These are phyloP conservation scores for Verbascum thapsus DNA, from an alignment of 257 asterid species.

Conservation along the genomic window DNA sequence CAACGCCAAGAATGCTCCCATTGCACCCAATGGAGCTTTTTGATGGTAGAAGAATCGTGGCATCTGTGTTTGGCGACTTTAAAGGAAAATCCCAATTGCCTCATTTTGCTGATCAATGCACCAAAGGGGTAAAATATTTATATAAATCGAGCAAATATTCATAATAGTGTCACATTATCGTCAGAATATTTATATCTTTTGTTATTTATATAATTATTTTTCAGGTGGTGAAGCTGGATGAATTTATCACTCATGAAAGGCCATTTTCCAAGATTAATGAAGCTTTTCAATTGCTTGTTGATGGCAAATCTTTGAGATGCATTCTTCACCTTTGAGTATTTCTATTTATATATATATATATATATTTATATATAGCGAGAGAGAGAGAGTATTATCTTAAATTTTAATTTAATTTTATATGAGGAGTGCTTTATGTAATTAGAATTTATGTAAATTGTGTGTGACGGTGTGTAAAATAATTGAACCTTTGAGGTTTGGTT, in stretches of 20 bases:
- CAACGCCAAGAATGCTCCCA: slow-evolving; percentile 70
- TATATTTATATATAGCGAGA: too few relatives aligned
- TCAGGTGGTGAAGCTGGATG: slow-evolving; percentile 84
- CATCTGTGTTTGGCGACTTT: slow-evolving; percentile 81
- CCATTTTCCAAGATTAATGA: slow-evolving; percentile 74
- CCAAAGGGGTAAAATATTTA: slow-evolving; percentile 51
- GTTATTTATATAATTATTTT: slow-evolving; percentile 5
- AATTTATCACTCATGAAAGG: slow-evolving; percentile 75
- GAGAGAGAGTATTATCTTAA: too few relatives aligned
- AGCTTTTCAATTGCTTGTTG: slow-evolving; percentile 64
- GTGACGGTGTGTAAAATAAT: too few relatives aligned
- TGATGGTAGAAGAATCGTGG: slow-evolving; percentile 80
- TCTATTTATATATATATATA: neutral
- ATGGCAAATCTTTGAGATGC: slow-evolving; percentile 86
- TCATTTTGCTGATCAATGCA: slow-evolving; percentile 60
- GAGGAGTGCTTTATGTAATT: too few relatives aligned
- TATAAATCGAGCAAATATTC: too few relatives aligned
- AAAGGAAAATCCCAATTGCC: slow-evolving; percentile 90
- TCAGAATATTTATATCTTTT: too few relatives aligned
- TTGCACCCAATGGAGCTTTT: slow-evolving; percentile 94
- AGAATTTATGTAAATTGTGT: too few relatives aligned
- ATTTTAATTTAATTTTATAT: too few relatives aligned
- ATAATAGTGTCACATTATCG: too few relatives aligned
- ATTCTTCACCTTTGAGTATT: slow-evolving; percentile 54
- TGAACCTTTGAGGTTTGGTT: too few relatives aligned